Conservation (phyloP, 495 filamentous ascomycete species). For the Zalerion maritima region DNA sequence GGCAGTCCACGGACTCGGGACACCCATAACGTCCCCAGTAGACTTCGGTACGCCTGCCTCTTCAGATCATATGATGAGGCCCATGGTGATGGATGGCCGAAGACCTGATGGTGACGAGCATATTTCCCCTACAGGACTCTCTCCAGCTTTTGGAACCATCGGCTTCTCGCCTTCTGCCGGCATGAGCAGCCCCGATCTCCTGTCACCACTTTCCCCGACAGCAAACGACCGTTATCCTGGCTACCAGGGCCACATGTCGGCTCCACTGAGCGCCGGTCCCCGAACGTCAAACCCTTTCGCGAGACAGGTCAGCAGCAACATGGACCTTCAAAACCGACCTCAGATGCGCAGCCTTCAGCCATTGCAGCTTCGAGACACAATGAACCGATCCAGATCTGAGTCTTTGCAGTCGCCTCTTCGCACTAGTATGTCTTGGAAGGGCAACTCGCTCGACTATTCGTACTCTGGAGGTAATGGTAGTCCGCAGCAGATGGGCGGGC, state of each 20-base stretch:
- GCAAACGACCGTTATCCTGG: slow-evolving; percentile 37
- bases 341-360: slow-evolving; percentile 38
- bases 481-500: slow-evolving; percentile 26
- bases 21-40: slow-evolving; percentile 43
- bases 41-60: slow-evolving; percentile 34
- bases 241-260: slow-evolving; percentile 35
- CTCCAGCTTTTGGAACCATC: slow-evolving; percentile 45
- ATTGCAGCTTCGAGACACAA: slow-evolving; percentile 42
- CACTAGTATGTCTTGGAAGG: slow-evolving; percentile 48
- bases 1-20: slow-evolving; percentile 37
- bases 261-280: slow-evolving; percentile 29
- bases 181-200: slow-evolving; percentile 33
- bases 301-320: slow-evolving; percentile 32
- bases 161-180: slow-evolving; percentile 37
- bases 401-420: slow-evolving; percentile 43
- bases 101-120: slow-evolving; percentile 41
- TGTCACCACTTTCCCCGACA: slow-evolving; percentile 37
- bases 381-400: slow-evolving; percentile 43
- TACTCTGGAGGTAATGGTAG: slow-evolving; percentile 27
- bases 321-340: slow-evolving; percentile 28
- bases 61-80: slow-evolving; percentile 41
- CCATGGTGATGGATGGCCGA: slow-evolving; percentile 45
- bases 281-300: slow-evolving; percentile 42
- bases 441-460: slow-evolving; percentile 40
- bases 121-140: slow-evolving; percentile 46